These are phyloP conservation scores for Monosporascus sp. DNA, from an alignment of 2,329 filamentous ascomycete species.

Conservation along the genomic window DNA sequence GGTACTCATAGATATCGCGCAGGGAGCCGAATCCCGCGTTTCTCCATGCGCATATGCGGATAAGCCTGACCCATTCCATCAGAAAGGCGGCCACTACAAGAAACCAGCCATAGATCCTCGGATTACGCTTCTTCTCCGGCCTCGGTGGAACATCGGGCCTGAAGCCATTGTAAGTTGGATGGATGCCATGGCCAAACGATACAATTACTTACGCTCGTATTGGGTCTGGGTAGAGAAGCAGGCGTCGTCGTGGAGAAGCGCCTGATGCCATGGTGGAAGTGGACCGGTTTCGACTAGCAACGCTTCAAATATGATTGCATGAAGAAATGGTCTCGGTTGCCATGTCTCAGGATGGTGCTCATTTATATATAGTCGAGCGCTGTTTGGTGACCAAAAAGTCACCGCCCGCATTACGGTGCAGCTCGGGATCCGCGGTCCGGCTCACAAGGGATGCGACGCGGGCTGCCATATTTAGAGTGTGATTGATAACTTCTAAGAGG, in stretches of 20 bases:
- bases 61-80: background rate
- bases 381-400: too few relatives aligned
- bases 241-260: background rate
- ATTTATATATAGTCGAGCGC: too few relatives aligned
- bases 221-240: background rate
- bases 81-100: background rate
- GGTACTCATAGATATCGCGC: background rate
- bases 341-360: too few relatives aligned
- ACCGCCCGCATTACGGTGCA: too few relatives aligned
- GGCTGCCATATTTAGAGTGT: too few relatives aligned
- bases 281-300: background rate
- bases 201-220: background rate
- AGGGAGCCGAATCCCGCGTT: background rate
- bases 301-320: background rate
- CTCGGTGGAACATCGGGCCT: background rate
- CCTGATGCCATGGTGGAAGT: background rate
- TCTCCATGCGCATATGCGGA: background rate
- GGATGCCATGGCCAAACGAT: background rate
- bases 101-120: background rate
- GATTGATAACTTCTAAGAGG: too few relatives aligned
- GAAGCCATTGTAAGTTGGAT: background rate
- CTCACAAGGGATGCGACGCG: too few relatives aligned
- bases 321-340: background rate
- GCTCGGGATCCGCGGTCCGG: too few relatives aligned
- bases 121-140: background rate